Evolutionary conservation across 1,284 basidiomycete genomes (phyloP), one percentile per base, ranked within the genome.

Genomic region (Farysia itapuensis): DNA sequence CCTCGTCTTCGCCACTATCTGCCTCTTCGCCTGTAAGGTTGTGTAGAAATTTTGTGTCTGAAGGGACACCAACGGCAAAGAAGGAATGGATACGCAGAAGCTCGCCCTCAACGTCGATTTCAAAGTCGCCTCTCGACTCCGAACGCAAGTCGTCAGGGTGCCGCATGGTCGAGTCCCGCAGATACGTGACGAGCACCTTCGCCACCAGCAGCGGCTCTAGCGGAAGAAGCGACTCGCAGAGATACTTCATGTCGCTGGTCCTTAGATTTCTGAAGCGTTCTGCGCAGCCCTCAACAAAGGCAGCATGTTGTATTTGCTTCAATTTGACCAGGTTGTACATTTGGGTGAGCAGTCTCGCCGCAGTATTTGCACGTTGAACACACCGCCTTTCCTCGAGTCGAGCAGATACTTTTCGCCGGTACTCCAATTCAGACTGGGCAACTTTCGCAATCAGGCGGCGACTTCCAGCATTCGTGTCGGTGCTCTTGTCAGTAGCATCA

Each of bases 351-450:
- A 60, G 40, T 18, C 34, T 26, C 2, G 57, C 45, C 14, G 57
- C 57, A 6, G 37, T 39, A 4, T 50, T 46, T 12, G 50, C 57
- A n/a, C 57, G 50, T 20, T 6, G 13, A 3, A 46, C 50, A 32
- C 43, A 46, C 12, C 11, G 12, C 1, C 32, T 30, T 21, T 43
- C 39, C 14, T 46, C 29, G 25, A 39, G 43, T 24, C 46, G 46
- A 6, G 22, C 14, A 15, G 35, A 41, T 9, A 54, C 14, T 13
- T 39, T 20, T 20, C 50, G 46, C 14, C 57, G 31, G 18, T 60
- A 50, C 29, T 43, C 13, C 15, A 60, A 43, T 46, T 60, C 50
- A n/a, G 46, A 40, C 23, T 43, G 32, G 4, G 45, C 25, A 13
- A 53, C 43, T 5, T 43, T 45, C 6, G 46, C 43, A n/a, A 60